phyloP scores from a whole-genome alignment of 1,139 yeast genomes.

The Hansenula sp. region DNA sequence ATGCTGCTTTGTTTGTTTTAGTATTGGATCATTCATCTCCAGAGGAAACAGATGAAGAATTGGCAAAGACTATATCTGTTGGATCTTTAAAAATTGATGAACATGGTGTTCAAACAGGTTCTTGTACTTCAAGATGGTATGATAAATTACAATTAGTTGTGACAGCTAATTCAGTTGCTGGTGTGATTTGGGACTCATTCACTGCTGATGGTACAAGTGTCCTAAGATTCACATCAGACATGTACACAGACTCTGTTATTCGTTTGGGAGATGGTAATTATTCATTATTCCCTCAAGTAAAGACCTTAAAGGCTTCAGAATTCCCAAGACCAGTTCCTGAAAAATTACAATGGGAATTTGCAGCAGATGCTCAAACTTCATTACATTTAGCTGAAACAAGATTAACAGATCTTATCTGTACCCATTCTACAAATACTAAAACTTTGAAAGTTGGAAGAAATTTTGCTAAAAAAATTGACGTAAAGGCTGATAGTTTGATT shows the following conservation, averaged over 20 bases:
- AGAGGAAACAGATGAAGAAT: conserved; percentile 38
- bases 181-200: conserved; percentile 71
- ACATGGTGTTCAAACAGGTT: conserved; percentile 62
- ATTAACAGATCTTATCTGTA: conserved; percentile 68
- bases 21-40: conserved; percentile 60
- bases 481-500: conserved; percentile 62
- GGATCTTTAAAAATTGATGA: conserved; percentile 57
- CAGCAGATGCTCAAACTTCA: conserved; percentile 41
- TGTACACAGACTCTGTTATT: conserved; percentile 68
- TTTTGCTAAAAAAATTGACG: conserved; percentile 45
- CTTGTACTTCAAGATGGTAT: conserved; percentile 77
- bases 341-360: conserved; percentile 45
- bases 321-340: conserved; percentile 36
- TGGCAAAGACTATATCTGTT: conserved; percentile 49
- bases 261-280: conserved; percentile 72
- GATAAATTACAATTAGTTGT: conserved; percentile 70
- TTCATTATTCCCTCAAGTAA: conserved; percentile 31
- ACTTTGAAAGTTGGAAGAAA: conserved; percentile 39
- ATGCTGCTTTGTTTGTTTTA: conserved; percentile 61
- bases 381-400: conserved; percentile 69
- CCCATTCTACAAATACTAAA: conserved; percentile 54
- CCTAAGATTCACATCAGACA: conserved; percentile 67
- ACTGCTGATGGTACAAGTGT: conserved; percentile 80
- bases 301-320: conserved; percentile 8
- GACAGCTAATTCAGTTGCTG: conserved; percentile 68